Evolutionary conservation across 352 stramenopile species (phyloP).

Genomic region (Globisporangium alternatum): DNA sequence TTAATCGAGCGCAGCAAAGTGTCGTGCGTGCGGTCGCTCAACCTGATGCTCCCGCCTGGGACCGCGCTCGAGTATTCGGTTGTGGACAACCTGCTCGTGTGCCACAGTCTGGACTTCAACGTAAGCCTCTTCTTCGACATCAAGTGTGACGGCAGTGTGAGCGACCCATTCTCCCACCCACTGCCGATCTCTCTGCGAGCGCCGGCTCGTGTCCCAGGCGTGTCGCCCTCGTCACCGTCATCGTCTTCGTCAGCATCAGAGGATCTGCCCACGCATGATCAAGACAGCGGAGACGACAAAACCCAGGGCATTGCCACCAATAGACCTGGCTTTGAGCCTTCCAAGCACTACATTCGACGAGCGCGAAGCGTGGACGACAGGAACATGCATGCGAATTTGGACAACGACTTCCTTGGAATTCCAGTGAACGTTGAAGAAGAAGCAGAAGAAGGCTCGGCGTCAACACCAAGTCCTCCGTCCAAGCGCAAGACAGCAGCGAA

Average conservation of each 20-base stretch:
- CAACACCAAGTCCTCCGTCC: neutral
- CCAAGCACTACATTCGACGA: constrained; percentile 15
- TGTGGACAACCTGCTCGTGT: constrained; percentile 81
- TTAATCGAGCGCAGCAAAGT: constrained; percentile 58
- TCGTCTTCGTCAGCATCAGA: constrained; percentile 11
- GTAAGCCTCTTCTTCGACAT: constrained; percentile 83
- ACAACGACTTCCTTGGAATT: constrained; percentile 1
- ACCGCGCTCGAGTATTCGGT: constrained; percentile 68
- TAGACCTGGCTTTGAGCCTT: neutral
- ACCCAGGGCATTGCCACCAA: neutral
- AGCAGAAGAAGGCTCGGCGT: neutral
- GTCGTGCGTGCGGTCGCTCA: constrained; percentile 69
- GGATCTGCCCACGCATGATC: neutral
- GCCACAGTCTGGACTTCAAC: constrained; percentile 78
- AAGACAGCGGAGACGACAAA: neutral
- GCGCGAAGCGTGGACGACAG: constrained; percentile 26
- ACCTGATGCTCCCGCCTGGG: constrained; percentile 60
- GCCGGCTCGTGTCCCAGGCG: constrained; percentile 15
- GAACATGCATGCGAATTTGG: constrained; percentile 7
- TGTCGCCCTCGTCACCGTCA: constrained; percentile 8
- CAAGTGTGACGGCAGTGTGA: constrained; percentile 46
- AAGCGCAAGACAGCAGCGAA: constrained; percentile 13
- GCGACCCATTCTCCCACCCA: constrained; percentile 70
- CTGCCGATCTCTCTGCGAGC: constrained; percentile 54
- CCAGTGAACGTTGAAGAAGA: neutral